These are phyloP conservation scores for Monosporascus ibericus DNA, from an alignment of 2,329 filamentous ascomycete genomes.

Conservation along the genomic window DNA sequence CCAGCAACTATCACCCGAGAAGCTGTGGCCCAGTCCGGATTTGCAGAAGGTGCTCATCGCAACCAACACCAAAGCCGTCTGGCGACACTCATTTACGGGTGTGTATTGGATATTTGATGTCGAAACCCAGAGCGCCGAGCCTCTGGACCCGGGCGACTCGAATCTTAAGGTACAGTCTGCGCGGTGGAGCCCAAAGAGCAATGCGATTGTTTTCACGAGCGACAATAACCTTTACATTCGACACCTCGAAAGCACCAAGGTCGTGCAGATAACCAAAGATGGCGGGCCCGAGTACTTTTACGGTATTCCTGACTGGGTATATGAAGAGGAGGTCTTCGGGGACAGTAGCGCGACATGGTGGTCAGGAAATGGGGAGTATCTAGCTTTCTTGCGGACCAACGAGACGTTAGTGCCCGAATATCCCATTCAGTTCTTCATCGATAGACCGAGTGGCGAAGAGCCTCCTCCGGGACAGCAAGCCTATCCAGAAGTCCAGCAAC, in stretches of 20 bases:
- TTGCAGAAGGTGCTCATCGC: slow-evolving; percentile 81
- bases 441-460: slow-evolving; percentile 69
- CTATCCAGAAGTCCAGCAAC: slow-evolving; percentile 83
- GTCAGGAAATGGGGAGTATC: slow-evolving; percentile 80
- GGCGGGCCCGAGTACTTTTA: slow-evolving; percentile 89
- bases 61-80: slow-evolving; percentile 67
- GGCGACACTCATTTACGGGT: slow-evolving; percentile 83
- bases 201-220: slow-evolving; percentile 82
- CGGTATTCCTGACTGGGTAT: slow-evolving; percentile 95
- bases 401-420: slow-evolving; percentile 89
- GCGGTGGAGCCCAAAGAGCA: slow-evolving; percentile 80
- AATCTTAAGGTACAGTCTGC: slow-evolving; percentile 72
- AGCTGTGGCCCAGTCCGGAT: slow-evolving; percentile 72
- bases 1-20: slow-evolving; percentile 47
- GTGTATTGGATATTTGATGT: slow-evolving; percentile 93
- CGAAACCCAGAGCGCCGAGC: slow-evolving; percentile 66
- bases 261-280: slow-evolving; percentile 74
- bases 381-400: slow-evolving; percentile 90
- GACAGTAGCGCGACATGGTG: slow-evolving; percentile 89
- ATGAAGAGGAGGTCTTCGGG: slow-evolving; percentile 76
- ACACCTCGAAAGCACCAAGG: slow-evolving; percentile 47
- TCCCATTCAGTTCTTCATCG: slow-evolving; percentile 88
- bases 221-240: slow-evolving; percentile 88
- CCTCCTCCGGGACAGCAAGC: slow-evolving; percentile 69
- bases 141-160: slow-evolving; percentile 65